A percentile compares a stretch with the other conserved stretches of the same genome.
These are phyloP conservation scores for Austroboletus novae-zelandiae DNA, from an alignment of 1,284 basidiomycete species.

Conservation along the genomic window DNA sequence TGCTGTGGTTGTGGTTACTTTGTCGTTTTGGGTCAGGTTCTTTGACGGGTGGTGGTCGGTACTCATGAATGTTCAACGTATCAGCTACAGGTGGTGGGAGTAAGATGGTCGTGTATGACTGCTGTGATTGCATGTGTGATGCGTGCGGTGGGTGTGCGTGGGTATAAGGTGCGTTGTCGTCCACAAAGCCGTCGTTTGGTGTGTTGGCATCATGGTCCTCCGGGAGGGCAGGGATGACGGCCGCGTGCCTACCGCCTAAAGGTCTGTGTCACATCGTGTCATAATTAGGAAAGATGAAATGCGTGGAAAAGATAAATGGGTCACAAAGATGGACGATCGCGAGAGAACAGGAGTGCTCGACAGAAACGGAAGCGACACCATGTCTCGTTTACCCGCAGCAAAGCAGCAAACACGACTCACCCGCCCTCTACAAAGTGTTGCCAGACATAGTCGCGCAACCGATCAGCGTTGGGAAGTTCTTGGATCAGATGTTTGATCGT, in stretches of 20 bases:
- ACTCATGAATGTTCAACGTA: conserved; percentile 33
- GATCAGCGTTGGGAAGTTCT: conserved; percentile 67
- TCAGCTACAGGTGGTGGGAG: conserved; percentile 28
- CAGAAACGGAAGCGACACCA: conserved; percentile 5
- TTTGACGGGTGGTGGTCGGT: conserved; percentile 26
- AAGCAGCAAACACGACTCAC: conserved; percentile 44
- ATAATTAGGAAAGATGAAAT: conserved; percentile 30
- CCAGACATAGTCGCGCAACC: conserved; percentile 76
- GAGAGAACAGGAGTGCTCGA: conserved; percentile 11
- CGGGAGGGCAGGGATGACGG: conserved; percentile 71
- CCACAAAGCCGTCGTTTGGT: conserved; percentile 34
- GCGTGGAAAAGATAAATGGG: conserved; percentile 21
- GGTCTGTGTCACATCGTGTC: conserved; percentile 47
- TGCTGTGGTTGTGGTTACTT: conserved; percentile 3
- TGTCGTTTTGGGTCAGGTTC: conserved; percentile 24
- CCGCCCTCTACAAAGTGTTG: conserved; percentile 79
- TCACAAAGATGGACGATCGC: conserved; percentile 15
- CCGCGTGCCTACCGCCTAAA: conserved; percentile 72
- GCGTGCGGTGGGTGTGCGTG: conserved; percentile 17
- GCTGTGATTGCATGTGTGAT: conserved; percentile 21
- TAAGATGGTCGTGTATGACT: conserved; percentile 29
- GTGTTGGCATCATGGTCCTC: conserved; percentile 60
- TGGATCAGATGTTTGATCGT: conserved; percentile 84
- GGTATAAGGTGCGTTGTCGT: conserved; percentile 24
- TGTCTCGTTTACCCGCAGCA: conserved; percentile 6